A percentile compares a stretch with the other conserved stretches of the same genome.
phyloP scores from a whole-genome alignment of 495 filamentous ascomycete species.

The Podospora pseudoanserina region DNA sequence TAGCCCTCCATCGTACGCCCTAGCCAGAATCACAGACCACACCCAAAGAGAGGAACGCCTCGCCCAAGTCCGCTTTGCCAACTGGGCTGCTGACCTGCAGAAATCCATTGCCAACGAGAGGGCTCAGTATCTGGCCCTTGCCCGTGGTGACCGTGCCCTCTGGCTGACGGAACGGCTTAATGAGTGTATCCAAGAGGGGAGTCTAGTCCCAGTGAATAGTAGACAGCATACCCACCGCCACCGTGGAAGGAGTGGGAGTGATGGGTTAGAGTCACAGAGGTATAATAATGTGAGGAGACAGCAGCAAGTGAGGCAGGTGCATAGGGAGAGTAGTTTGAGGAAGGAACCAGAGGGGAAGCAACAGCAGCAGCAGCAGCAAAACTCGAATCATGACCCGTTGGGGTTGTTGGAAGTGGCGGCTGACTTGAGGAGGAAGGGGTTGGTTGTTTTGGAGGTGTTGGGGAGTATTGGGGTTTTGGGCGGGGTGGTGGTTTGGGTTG shows the following conservation, averaged over 20 bases:
- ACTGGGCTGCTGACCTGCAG: slow-evolving; percentile 90
- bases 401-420: slow-evolving; percentile 68
- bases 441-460: slow-evolving; percentile 72
- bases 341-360: slow-evolving; percentile 29
- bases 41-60: slow-evolving; percentile 67
- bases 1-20: slow-evolving; percentile 56
- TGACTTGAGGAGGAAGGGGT: slow-evolving; percentile 61
- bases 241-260: slow-evolving; percentile 14
- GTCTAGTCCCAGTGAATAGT: slow-evolving; percentile 47
- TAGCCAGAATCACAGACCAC: slow-evolving; percentile 68
- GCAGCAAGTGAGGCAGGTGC: neutral
- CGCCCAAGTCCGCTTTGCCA: slow-evolving; percentile 76
- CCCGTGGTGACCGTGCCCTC: slow-evolving; percentile 66
- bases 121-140: slow-evolving; percentile 66
- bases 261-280: neutral
- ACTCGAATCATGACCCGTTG: slow-evolving; percentile 61
- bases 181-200: slow-evolving; percentile 72
- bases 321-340: neutral
- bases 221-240: neutral
- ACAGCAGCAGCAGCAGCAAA: slow-evolving; percentile 42
- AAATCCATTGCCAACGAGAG: slow-evolving; percentile 78
- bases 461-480: slow-evolving; percentile 71
- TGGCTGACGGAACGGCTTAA: slow-evolving; percentile 75
- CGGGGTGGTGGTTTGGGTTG: slow-evolving; percentile 63
- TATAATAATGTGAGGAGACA: neutral